Evolutionary conservation across 139 green algal genomes (phyloP).

Genomic region (Chlorella sp.): DNA sequence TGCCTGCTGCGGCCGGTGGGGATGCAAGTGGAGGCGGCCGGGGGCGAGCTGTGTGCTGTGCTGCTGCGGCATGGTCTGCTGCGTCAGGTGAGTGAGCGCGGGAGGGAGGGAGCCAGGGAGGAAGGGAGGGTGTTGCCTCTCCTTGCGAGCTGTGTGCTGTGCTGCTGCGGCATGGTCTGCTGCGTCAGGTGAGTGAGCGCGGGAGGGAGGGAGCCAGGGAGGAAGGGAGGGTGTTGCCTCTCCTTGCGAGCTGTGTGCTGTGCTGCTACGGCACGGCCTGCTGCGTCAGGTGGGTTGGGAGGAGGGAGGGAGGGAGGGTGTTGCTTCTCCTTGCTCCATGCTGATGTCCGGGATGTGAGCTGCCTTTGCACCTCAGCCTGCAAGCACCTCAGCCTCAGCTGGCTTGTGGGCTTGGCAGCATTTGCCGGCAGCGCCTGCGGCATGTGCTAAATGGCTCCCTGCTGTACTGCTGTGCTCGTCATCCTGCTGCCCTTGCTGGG

Average conservation of each 20-base stretch:
- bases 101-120: no score
- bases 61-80: slow-evolving; percentile 28
- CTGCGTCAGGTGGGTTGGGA: slow-evolving; percentile 14
- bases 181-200: background rate
- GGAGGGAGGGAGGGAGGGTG: no score
- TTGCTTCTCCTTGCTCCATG: background rate
- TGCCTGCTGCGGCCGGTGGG: slow-evolving; percentile 45
- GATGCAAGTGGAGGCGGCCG: slow-evolving; percentile 5
- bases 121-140: no score
- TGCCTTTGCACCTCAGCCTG: background rate
- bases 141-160: slow-evolving; percentile 14
- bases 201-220: no score
- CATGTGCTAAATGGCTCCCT: background rate
- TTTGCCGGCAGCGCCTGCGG: background rate
- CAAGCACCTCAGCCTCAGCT: background rate
- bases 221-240: no score
- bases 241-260: slow-evolving; percentile 15
- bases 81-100: background rate
- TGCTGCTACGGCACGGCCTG: slow-evolving; percentile 23
- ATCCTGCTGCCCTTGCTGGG: background rate
- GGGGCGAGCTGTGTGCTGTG: slow-evolving; percentile 13
- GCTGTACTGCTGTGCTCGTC: no score
- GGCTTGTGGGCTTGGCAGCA: background rate
- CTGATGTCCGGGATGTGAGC: no score
- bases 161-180: slow-evolving; percentile 21